A percentile compares a stretch with the other conserved stretches of the same genome.
Conservation (phyloP, 352 stramenopile species). For the Globisporangium acanthophoron region DNA sequence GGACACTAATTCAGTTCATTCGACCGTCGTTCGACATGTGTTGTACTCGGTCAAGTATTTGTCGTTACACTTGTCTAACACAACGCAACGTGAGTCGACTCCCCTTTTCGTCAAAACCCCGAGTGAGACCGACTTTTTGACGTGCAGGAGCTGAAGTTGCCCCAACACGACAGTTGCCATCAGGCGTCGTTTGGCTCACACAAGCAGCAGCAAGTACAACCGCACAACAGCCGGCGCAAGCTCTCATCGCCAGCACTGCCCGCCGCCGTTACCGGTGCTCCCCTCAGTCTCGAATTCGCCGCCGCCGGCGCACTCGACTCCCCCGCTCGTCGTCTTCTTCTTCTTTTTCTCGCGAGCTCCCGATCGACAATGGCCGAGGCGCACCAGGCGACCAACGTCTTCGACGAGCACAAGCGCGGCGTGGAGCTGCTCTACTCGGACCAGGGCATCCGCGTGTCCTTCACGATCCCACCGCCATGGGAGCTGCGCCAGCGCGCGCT, state of each 20-base stretch:
- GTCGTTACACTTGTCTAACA: too few relatives aligned
- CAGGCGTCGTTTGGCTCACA: neutral
- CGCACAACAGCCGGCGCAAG: too few relatives aligned
- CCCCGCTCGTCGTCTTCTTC: neutral
- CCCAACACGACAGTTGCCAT: too few relatives aligned
- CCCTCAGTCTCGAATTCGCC: constrained; percentile 14
- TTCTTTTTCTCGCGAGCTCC: neutral
- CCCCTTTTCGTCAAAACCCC: too few relatives aligned
- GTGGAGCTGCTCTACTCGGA: constrained; percentile 85
- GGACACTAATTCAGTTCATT: too few relatives aligned
- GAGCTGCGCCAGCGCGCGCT: constrained; percentile 59
- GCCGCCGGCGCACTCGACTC: constrained; percentile 3
- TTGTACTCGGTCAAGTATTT: too few relatives aligned
- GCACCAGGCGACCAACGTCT: constrained; percentile 78
- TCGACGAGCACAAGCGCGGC: constrained; percentile 83
- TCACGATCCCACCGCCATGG: constrained; percentile 78
- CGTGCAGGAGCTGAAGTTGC: too few relatives aligned
- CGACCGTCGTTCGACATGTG: neutral
- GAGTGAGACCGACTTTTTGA: too few relatives aligned
- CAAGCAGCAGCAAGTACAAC: neutral
- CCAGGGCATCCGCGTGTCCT: constrained; percentile 77
- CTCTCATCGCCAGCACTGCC: neutral
- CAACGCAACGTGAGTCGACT: too few relatives aligned
- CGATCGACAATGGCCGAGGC: constrained; percentile 69
- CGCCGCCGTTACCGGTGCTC: neutral